phyloP scores from a whole-genome alignment of 768 basidiomycete genomes.

The Rhodotorula babjevae region DNA sequence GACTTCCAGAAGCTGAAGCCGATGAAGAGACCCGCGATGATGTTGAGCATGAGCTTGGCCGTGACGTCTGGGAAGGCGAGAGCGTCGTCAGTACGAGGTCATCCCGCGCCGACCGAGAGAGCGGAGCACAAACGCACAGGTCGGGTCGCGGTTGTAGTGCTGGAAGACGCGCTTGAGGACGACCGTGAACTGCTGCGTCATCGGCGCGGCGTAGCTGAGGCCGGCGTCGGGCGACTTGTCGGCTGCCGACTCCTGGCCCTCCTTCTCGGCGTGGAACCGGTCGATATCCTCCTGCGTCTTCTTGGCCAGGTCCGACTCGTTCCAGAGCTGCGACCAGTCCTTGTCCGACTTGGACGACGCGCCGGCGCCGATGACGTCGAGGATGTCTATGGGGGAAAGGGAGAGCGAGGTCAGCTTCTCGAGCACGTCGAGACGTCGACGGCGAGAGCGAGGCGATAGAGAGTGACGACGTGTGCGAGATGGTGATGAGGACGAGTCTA shows the following conservation, averaged over 20 bases:
- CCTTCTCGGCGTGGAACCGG: conserved; percentile 54
- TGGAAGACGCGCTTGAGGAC: conserved; percentile 46
- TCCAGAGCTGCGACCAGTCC: conserved; percentile 85
- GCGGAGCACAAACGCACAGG: conserved; percentile 48
- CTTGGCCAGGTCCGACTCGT: conserved; percentile 62
- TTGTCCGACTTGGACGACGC: conserved; percentile 60
- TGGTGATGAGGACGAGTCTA: too few species aligned
- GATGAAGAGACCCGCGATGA: conserved; percentile 41
- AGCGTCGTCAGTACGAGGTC: background rate
- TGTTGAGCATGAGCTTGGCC: conserved; percentile 35
- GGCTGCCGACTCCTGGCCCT: conserved; percentile 29
- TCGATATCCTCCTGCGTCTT: conserved; percentile 51
- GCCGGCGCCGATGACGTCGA: conserved; percentile 56
- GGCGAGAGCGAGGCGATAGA: conserved; percentile 58
- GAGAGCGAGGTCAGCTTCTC: conserved; percentile 41
- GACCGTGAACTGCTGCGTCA: conserved; percentile 21
- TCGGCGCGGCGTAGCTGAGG: conserved; percentile 33
- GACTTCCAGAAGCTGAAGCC: conserved; percentile 38
- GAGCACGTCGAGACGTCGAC: too few species aligned
- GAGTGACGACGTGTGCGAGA: too few species aligned
- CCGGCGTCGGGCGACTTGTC: conserved; percentile 37
- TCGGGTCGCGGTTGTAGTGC: conserved; percentile 49
- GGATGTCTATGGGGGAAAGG: conserved; percentile 58
- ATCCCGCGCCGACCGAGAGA: conserved; percentile 34
- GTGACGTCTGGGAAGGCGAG: conserved; percentile 15